phyloP scores from a whole-genome alignment of 208 protist genomes.

The Vickermania spadyakhi region DNA sequence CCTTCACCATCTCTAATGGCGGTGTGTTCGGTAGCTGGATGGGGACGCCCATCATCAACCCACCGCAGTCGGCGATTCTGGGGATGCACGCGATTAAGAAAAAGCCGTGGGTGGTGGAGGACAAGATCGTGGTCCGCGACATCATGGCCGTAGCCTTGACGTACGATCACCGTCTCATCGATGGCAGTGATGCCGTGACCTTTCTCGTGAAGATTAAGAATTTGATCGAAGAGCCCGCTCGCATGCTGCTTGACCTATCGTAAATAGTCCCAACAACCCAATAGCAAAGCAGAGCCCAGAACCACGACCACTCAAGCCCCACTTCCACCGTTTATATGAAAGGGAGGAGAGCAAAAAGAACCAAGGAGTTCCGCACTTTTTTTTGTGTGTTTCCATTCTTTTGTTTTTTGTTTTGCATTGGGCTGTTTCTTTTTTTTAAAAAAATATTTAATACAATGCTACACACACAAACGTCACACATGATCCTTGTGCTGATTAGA shows the following conservation, averaged over 20 bases:
- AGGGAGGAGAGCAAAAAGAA: too few species aligned
- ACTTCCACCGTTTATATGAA: too few species aligned
- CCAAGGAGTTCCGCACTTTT: too few species aligned
- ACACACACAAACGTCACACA: too few species aligned
- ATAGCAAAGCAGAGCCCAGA: too few species aligned
- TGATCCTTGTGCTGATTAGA: too few species aligned
- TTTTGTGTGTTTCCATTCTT: too few species aligned
- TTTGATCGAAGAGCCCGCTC: slow-evolving; percentile 92
- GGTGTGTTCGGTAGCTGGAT: slow-evolving; percentile 98
- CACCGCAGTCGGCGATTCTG: slow-evolving; percentile 97
- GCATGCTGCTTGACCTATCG: slow-evolving; percentile 90
- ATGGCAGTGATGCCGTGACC: slow-evolving; percentile 97
- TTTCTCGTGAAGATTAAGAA: slow-evolving; percentile 98
- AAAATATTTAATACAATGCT: too few species aligned
- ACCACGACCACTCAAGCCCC: too few species aligned
- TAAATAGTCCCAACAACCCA: too few species aligned
- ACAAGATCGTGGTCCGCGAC: slow-evolving; percentile 91
- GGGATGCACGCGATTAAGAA: slow-evolving; percentile 98
- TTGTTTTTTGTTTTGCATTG: too few species aligned
- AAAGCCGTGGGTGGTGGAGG: slow-evolving; percentile 91
- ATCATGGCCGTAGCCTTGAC: slow-evolving; percentile 99
- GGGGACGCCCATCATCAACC: slow-evolving; percentile 99
- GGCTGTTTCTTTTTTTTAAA: too few species aligned
- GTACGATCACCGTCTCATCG: slow-evolving; percentile 99
- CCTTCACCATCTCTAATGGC: slow-evolving; percentile 99